Evolutionary conservation across 2,329 filamentous ascomycete species (phyloP), one percentile per base, ranked within the genome.

Genomic region (Salinomyces thailandicus): DNA sequence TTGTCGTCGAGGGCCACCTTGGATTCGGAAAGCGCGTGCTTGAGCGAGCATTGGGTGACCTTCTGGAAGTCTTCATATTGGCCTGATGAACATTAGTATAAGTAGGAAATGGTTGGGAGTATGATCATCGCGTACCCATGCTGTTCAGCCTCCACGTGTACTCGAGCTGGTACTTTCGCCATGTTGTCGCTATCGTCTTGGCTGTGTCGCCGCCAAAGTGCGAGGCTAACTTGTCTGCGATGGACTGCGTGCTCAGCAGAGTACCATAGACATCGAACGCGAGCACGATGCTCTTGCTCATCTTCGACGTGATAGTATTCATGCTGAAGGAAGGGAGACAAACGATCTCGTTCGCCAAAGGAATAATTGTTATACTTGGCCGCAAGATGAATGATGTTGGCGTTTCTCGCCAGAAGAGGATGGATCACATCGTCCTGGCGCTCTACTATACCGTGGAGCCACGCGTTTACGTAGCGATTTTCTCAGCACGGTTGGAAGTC

Each of bases 201-300:
- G 77, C 75, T 45, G 71, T 69, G 4, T 75, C 72, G 18, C 71
- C 55, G 5, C 72, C 76, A 48, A 76, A 76, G 38, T 77, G 58
- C 19, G 62, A 58, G 12, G 69, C 68, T 9, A 86, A 62, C 41
- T 77, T 66, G 22, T 67, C 60, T 5, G 71, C 68, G 43, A 85
- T 82, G 18, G 77, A 81, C 29, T 75, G 73, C 2, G 81, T 84
- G 7, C 79, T 83, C 5, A 86, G 66, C 7, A 87, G 60, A 2
- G 81, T 86, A 36, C 80, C 81, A 57, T 85, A 86, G 2, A 83
- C 66, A 50, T 87, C 81, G 45, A 87, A 85, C 1, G 79, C 81
- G 36, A 86, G 66, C 31, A 79, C 60, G 2, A 58, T 65, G 8
- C 58, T 45, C 9, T n/a, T 35, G 5, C 18, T 14, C 31, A 33